Percentiles rank a stretch among this genome's conserved stretches.
These are phyloP conservation scores for Piromyces finnis DNA, from an alignment of 192 early-diverging fungal genomes.

Conservation along the genomic window DNA sequence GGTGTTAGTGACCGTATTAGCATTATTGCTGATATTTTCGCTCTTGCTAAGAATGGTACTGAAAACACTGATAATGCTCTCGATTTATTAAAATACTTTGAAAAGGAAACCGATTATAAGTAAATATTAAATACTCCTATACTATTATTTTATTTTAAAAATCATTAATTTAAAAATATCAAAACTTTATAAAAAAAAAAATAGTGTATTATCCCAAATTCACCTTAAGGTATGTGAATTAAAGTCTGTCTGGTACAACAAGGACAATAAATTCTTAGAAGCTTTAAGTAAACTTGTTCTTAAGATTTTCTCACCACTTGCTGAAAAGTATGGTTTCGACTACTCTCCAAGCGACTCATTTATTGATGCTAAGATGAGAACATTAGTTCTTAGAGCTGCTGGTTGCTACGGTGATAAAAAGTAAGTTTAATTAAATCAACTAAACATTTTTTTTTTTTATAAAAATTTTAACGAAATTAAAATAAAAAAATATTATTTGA, in stretches of 20 bases:
- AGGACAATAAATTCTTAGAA: not conserved
- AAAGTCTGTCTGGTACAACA: not conserved
- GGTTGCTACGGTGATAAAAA: not conserved
- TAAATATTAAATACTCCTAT: not conserved
- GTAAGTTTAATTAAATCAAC: too few species aligned
- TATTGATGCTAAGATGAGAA: not conserved
- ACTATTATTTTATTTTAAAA: too few species aligned
- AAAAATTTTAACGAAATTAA: too few species aligned
- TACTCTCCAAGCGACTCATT: not conserved
- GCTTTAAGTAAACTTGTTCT: not conserved
- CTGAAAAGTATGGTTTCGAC: not conserved
- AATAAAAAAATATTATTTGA: too few species aligned
- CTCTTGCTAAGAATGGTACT: slow-evolving; percentile 60
- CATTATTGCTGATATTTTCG: slow-evolving; percentile 64
- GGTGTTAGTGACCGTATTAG: slow-evolving; percentile 58
- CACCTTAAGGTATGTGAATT: not conserved
- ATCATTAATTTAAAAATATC: too few species aligned
- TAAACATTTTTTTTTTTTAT: too few species aligned
- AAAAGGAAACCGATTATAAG: slow-evolving; percentile 64
- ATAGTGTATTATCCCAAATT: not conserved
- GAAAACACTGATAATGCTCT: slow-evolving; percentile 53
- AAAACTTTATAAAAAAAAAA: too few species aligned
- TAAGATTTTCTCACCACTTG: not conserved
- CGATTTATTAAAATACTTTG: slow-evolving; percentile 52
- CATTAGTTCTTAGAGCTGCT: not conserved